Evolutionary conservation across 2,329 filamentous ascomycete species (phyloP), one percentile per base, ranked within the genome.

Genomic region (Alternaria consortialis): DNA sequence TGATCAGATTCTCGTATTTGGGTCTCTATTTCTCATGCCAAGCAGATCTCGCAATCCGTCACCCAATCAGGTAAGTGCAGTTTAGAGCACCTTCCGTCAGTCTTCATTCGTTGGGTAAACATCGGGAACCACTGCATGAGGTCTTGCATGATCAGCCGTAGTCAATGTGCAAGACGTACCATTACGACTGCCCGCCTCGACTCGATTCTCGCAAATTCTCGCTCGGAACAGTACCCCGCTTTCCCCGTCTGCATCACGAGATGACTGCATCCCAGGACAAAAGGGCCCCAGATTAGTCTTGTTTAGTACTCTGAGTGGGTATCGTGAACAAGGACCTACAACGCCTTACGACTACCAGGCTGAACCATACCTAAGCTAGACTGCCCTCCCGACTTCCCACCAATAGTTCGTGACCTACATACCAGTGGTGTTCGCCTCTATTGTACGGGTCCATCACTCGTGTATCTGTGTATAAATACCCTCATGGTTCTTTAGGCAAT

Each of bases 151-250:
- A 58, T 48, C 47, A 47, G 44, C 57, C 54, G 32, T 50, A 32
- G 51, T 39, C 39, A 23, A 54, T 46, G 48, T 63, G 58, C 58
- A 54, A 48, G 39, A 55, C 54, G 17, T 29, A 32, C 27, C 56
- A 40, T 25, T 23, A 20, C 6, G 43, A 11, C 27, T 32, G 31
- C 12, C 11, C 36, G 46, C 20, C 11, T n/a, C 27, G 53, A 55
- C 20, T 27, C 46, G 32, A 25, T 63, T 15, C 56, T 66, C 52
- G 59, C 65, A 66, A 25, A 62, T 65, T 47, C 6, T 65, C 56
- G 64, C 69, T 66, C 73, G 71, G 68, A 60, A 51, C 58, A 56
- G 63, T 58, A 62, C 66, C 71, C 71, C 72, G 65, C 70, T 71
- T 69, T 66, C 60, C 62, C 43, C 48, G 37, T 44, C 55, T 47